Evolutionary conservation across 257 asterid species (phyloP), one percentile per base, ranked within the genome.

Genomic region (Oldenlandia corymbosa): DNA sequence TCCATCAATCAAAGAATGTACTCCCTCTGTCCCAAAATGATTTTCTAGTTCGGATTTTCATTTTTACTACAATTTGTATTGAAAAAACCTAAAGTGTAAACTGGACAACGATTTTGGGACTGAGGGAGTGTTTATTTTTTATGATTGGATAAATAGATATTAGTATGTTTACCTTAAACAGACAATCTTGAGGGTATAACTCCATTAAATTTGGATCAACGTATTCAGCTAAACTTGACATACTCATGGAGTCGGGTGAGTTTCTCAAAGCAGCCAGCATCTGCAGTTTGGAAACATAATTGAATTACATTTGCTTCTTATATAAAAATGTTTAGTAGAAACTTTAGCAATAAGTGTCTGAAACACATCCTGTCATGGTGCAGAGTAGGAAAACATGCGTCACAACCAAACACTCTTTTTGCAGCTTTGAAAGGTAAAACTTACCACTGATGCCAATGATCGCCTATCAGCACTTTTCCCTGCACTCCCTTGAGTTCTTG

Each of bases 131-230:
- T 16, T 45, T 12, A 47, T 18, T 2, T 47, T 45, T 47, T n/a
- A 7, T 47, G 12, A 32, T 0, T 24, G 64, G 20, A 58, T 28
- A 13, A 18, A 63, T 14, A 27, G 43, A 0, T 28, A 18, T 2
- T 14, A 10, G 48, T 55, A 47, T n/a, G n/a, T n/a, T 64, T 85
- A 92, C 97, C 99, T 89, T 92, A 74, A 78, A 89, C 67, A 89
- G 88, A 66, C 99, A 92, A 77, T 92, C 99, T 5, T 88, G 93
- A 24, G 99, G 97, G 68, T 83, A 92, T 72, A 92, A 66, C 69
- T 89, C 94, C 95, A 78, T 77, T 73, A 92, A 57, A 73, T 76
- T 81, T 16, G 94, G 94, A 76, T 92, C 97, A 21, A 84, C 72
- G 50, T 79, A 93, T 65, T 89, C 97, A 66, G 87, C 90, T 81